Conservation (phyloP, 495 filamentous ascomycete species). For the Lepraria neglecta region DNA sequence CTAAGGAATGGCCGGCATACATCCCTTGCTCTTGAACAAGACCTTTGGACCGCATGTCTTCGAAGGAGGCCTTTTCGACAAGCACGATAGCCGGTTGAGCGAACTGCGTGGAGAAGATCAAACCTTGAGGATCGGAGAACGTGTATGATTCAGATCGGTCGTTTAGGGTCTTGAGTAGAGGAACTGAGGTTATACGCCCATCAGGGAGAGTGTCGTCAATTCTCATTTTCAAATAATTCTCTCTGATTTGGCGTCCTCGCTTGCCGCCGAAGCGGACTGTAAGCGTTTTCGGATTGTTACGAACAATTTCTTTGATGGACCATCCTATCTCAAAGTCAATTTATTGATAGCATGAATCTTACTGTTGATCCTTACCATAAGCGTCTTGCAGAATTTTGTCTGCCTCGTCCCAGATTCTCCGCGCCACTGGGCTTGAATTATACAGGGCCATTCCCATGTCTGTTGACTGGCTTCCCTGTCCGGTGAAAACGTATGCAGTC, state of each 20-base stretch:
- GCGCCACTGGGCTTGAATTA: conserved; percentile 31
- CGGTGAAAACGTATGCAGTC: conserved; percentile 42
- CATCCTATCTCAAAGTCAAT: conserved; percentile 36
- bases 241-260: conserved; percentile 34
- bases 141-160: conserved; percentile 33
- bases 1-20: conserved; percentile 42
- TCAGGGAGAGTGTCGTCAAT: conserved; percentile 22
- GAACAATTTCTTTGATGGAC: conserved; percentile 36
- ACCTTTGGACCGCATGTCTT: conserved; percentile 32
- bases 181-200: conserved; percentile 21
- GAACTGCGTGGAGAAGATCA: conserved; percentile 40
- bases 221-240: conserved; percentile 37
- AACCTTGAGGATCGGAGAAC: conserved; percentile 31
- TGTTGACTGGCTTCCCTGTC: conserved; percentile 40
- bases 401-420: conserved; percentile 38
- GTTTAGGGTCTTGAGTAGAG: conserved; percentile 30
- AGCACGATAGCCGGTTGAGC: conserved; percentile 39
- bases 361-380: conserved; percentile 41
- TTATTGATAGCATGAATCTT: no score
- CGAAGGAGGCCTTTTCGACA: conserved; percentile 36
- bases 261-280: conserved; percentile 40
- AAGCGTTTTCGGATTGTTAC: conserved; percentile 37
- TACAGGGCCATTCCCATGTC: conserved; percentile 44
- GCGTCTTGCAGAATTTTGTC: conserved; percentile 34
- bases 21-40: conserved; percentile 28